Evolutionary conservation across 208 protist species (phyloP), one percentile per base, ranked within the genome.

Genomic region (Perkinsela sp.): DNA sequence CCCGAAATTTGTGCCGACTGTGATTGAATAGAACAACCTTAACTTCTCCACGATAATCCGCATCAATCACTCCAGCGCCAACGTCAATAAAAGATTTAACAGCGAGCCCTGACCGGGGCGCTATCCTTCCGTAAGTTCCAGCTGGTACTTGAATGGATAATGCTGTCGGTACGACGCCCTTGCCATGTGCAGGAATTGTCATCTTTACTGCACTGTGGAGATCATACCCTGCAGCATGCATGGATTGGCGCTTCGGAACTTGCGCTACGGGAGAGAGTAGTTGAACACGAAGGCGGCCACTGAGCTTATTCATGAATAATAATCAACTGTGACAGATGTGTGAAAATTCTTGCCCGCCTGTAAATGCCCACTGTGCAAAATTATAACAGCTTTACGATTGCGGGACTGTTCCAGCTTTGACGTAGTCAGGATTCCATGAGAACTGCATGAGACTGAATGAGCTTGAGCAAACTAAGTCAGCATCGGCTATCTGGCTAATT

Each of bases 41-140:
- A 70, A 73, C 66, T 1, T 40, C 28, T 15, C 70, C 68, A 29
- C 71, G 69, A 74, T 73, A 73, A 73, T 73, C 71, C 2, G 22
- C n/a, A 73, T 73, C 71, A 28, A 73, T 67, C 28, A 73, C 71
- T 74, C 71, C 71, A 13, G 71, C 71, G 2, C 71, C 71, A n/a
- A 72, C 30, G 30, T 73, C 71, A 32, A 73, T 73, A 28, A 29
- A 28, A 29, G 71, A 13, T 69, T 73, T 73, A 1, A 72, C 28
- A 2, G 71, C 69, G 22, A 73, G 69, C 29, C 71, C 71, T 32
- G 69, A 73, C n/a, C 71, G 71, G 28, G 71, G 69, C 6, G 71
- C 71, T 15, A 72, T 71, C 16, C 70, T 2, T 15, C 28, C 68
- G 28, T 72, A 72, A 16, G 68, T 70, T 28, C 30, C 68, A 28